Base-by-base conservation (phyloP, 805 yeast species). In the Spencermartinsiella europaea region DNA sequence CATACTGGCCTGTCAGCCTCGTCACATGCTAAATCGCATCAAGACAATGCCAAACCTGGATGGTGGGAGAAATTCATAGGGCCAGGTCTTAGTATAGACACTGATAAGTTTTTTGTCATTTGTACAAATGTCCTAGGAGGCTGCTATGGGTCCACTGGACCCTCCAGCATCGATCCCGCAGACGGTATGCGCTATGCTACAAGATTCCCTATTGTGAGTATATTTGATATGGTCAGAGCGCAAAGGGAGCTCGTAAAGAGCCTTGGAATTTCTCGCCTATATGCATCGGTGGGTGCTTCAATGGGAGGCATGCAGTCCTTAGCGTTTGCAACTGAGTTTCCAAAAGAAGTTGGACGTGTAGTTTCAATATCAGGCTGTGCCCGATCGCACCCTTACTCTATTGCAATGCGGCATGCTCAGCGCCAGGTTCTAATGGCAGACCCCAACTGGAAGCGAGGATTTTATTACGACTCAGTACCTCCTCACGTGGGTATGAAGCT, bases 291-390 rank as follows among this genome's bases (percentile, higher is more conserved):
- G 5, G 97, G 97, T 4, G 82, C 95, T 2, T 86, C 95, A 0
- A 86, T 90, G 95, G 97, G 97, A n/a, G 97, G 96, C n/a, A 88
- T 90, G 96, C 96, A 89, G 68, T 81, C 91, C 5, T 72, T 90
- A 46, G 95, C 96, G 0, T 86, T 80, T 64, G 95, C 88, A 1
- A 75, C 79, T 61, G 95, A 85, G 59, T 90, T 85, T 58, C 85
- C 95, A 1, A 81, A 83, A 40, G 76, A 73, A 46, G 96, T 89
- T 2, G 76, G 74, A 4, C 80, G 83, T 45, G 74, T 90, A 2
- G 77, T 88, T 1, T 76, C 86, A n/a, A 85, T 90, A 22, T 82
- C 91, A 37, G 96, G 95, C 2, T 89, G 96, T 69, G 95, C 95
- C 1, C 75, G 95, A 59, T 86, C 96, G 0, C 96, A 90, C 63